Conservation (phyloP, 2,329 filamentous ascomycete species). For the Sarocladium kiliense region DNA sequence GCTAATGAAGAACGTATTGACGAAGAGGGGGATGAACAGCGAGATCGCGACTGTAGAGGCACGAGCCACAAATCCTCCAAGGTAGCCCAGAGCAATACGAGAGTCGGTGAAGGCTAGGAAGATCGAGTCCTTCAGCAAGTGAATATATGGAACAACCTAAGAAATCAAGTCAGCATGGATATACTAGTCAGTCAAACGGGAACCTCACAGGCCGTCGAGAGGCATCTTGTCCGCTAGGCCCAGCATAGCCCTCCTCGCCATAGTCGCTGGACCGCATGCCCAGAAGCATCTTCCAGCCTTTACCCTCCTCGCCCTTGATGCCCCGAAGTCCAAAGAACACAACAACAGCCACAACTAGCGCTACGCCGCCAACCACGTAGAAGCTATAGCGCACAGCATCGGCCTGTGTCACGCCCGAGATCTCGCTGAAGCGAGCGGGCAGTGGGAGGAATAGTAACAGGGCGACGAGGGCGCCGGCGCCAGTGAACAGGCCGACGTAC, state of each 20-base stretch:
- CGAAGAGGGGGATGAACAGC: constrained; percentile 86
- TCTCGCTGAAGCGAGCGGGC: constrained; percentile 69
- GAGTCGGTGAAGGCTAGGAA: constrained; percentile 68
- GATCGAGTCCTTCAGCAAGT: constrained; percentile 58
- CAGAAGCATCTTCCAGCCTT: constrained; percentile 61
- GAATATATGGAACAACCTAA: constrained; percentile 49
- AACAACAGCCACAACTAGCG: constrained; percentile 65
- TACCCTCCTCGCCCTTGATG: constrained; percentile 68
- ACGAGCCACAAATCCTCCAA: constrained; percentile 90
- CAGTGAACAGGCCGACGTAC: constrained; percentile 87
- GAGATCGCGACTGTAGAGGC: constrained; percentile 94
- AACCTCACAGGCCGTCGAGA: constrained; percentile 21
- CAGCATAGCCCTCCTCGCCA: constrained; percentile 6
- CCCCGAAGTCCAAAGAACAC: constrained; percentile 74
- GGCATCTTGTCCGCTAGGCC: constrained; percentile 7
- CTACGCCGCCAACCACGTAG: constrained; percentile 73
- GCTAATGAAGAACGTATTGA: constrained; percentile 84
- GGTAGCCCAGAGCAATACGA: constrained; percentile 79
- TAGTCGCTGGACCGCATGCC: constrained; percentile 28
- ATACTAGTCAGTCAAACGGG: neutral
- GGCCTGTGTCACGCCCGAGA: constrained; percentile 65
- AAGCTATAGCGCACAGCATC: constrained; percentile 78
- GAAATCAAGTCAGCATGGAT: neutral
- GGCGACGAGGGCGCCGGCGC: constrained; percentile 83
- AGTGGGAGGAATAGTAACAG: constrained; percentile 79